Evolutionary conservation across 106 monocot species (phyloP), one percentile per base, ranked within the genome.

Genomic region (Acorus gramineus): DNA sequence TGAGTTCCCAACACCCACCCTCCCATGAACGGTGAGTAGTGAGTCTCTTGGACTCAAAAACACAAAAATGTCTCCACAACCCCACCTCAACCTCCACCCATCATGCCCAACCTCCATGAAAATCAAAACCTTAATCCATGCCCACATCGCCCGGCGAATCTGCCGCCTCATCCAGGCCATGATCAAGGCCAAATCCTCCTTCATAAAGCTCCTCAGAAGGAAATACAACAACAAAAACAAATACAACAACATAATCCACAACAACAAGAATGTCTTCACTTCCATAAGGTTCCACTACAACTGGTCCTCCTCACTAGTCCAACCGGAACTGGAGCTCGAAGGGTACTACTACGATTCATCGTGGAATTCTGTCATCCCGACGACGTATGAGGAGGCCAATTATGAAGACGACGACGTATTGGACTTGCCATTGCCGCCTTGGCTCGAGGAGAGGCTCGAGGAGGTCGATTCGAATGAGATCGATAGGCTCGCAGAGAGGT

Each of bases 401-500:
- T 49, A 43, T 4, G 64, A 69, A 3, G 28, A 42, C 10, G 49
- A 53, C 11, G 69, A 65, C 28, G 58, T 57, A 13, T 69, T 71
- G 13, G 74, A 77, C 7, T 75, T 80, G 2, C 84, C 84, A 43
- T 92, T 84, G 62, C 72, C 84, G 3, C 67, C 60, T 6, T 91
- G 86, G 86, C 83, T 84, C 8, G 82, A 90, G 65, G 87, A 84
- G 64, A 76, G 9, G 8, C 1, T 0, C 67, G 8, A 2, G 52
- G 64, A 48, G 12, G 74, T 57, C 7, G 61, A 75, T 2, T 51
- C 62, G 2, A 68, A 74, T 42, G 81, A 87, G 78, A 92, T 92
- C 44, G 81, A 92, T 42, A 70, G 71, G 52, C 84, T 86, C 4
- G 91, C 91, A 0, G 91, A 92, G 77, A 81, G 66, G 77, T 92